phyloP scores from a whole-genome alignment of 495 filamentous ascomycete genomes.

The Hypomontagnella submonticulosa region DNA sequence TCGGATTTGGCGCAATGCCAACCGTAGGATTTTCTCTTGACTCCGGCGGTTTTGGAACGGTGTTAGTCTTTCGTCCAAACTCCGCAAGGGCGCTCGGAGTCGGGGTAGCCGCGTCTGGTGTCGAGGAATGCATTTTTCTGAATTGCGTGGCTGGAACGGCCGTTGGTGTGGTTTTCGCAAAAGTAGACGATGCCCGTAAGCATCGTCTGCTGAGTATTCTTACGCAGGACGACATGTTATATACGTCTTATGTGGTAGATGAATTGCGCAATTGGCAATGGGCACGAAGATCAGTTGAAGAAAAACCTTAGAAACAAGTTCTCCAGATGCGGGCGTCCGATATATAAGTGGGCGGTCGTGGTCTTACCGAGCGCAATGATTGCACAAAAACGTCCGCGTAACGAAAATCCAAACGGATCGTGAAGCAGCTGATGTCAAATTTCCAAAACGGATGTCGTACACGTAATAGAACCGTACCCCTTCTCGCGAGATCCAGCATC shows the following conservation, averaged over 20 bases:
- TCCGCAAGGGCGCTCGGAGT: slow-evolving; percentile 14
- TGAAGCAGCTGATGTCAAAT: slow-evolving; percentile 25
- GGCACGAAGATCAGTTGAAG: slow-evolving; percentile 15
- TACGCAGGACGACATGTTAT: slow-evolving; percentile 31
- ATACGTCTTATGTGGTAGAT: neutral
- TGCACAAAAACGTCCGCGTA: slow-evolving; percentile 11
- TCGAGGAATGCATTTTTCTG: slow-evolving; percentile 28
- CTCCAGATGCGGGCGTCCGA: slow-evolving; percentile 3
- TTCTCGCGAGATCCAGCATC: slow-evolving; percentile 10
- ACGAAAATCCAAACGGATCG: slow-evolving; percentile 17
- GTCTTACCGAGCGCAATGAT: slow-evolving; percentile 10
- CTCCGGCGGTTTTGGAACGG: slow-evolving; percentile 33
- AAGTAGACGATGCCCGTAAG: slow-evolving; percentile 8
- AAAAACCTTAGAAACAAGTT: slow-evolving; percentile 3
- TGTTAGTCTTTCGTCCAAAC: slow-evolving; percentile 12
- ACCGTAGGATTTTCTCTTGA: slow-evolving; percentile 36
- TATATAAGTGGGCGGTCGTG: slow-evolving; percentile 23
- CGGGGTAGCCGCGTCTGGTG: slow-evolving; percentile 17
- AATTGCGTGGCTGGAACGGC: slow-evolving; percentile 8
- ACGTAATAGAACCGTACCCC: slow-evolving; percentile 10
- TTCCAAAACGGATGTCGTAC: slow-evolving; percentile 19
- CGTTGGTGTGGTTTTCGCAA: slow-evolving; percentile 2
- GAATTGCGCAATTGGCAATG: slow-evolving; percentile 3
- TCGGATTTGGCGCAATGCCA: slow-evolving; percentile 31
- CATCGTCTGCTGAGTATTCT: slow-evolving; percentile 21